phyloP scores from a whole-genome alignment of 345 rosid genomes.

The Mallotus nudiflorus region DNA sequence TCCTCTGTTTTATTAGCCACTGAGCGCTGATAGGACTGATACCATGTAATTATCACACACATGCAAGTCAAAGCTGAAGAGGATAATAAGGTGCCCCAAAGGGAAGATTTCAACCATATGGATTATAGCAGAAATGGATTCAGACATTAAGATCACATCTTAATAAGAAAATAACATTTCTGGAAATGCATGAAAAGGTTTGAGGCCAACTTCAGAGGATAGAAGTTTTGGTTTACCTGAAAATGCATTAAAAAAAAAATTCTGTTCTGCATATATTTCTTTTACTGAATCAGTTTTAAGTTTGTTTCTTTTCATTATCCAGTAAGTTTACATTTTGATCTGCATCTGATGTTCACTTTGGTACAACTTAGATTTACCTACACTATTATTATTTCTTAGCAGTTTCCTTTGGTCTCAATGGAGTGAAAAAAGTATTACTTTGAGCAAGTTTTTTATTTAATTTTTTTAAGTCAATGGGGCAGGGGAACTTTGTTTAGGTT shows the following conservation, averaged over 20 bases:
- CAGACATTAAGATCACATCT: no score
- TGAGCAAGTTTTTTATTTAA: neutral
- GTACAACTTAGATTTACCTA: neutral
- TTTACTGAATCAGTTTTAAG: neutral
- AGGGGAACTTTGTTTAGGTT: neutral
- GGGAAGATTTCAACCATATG: no score
- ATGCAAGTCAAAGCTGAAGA: no score
- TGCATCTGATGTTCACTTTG: neutral
- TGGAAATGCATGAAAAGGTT: no score
- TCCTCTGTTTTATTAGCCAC: no score
- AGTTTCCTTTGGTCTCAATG: neutral
- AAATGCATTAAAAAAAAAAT: neutral
- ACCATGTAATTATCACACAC: no score
- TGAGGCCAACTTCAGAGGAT: no score
- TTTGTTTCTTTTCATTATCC: neutral
- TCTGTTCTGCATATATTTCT: neutral
- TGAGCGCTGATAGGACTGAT: no score
- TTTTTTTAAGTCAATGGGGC: neutral
- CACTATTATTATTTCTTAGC: neutral
- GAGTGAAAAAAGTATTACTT: neutral
- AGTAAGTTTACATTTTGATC: neutral
- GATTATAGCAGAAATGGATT: no score
- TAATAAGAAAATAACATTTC: no score
- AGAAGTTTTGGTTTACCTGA: no score
- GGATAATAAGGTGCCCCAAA: no score